A percentile compares a stretch with the other conserved stretches of the same genome.
Evolutionary conservation across 176 grass and related monocot genomes (phyloP).

Genomic region (Olyra latifolia): DNA sequence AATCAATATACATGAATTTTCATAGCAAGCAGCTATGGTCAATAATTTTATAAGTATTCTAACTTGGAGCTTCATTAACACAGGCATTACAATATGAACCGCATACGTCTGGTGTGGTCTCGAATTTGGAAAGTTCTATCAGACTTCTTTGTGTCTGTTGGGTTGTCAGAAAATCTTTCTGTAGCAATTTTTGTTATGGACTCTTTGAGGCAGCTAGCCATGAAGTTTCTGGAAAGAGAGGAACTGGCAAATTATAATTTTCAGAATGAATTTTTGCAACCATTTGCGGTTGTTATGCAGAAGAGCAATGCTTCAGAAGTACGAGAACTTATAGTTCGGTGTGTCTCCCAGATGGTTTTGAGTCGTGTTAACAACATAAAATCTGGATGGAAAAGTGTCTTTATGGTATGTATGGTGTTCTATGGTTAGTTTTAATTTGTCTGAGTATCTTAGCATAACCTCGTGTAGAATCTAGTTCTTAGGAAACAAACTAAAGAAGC

Average conservation of each 20-base stretch:
- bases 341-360: conserved; percentile 96
- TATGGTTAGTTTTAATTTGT: conserved; percentile 16
- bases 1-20: conserved; percentile 22
- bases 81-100: conserved; percentile 99
- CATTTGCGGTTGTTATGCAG: conserved; percentile 96
- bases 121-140: conserved; percentile 95
- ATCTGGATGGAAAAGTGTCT: conserved; percentile 98
- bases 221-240: conserved; percentile 97
- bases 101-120: conserved; percentile 93
- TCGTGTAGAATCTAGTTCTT: conserved; percentile 13
- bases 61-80: conserved; percentile 39
- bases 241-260: conserved; percentile 99
- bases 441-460: conserved; percentile 24
- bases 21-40: neutral
- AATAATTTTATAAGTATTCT: conserved; percentile 13
- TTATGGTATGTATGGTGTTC: conserved; percentile 58
- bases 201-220: conserved; percentile 89
- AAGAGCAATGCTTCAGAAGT: conserved; percentile 93
- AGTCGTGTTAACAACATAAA: conserved; percentile 96
- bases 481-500: conserved; percentile 17
- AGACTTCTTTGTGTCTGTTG: conserved; percentile 94
- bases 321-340: conserved; percentile 88
- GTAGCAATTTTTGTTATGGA: conserved; percentile 99
- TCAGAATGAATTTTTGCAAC: conserved; percentile 94
- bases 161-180: conserved; percentile 88